Conservation (phyloP, 2,329 filamentous ascomycete species). For the Diaporthe australafricana region DNA sequence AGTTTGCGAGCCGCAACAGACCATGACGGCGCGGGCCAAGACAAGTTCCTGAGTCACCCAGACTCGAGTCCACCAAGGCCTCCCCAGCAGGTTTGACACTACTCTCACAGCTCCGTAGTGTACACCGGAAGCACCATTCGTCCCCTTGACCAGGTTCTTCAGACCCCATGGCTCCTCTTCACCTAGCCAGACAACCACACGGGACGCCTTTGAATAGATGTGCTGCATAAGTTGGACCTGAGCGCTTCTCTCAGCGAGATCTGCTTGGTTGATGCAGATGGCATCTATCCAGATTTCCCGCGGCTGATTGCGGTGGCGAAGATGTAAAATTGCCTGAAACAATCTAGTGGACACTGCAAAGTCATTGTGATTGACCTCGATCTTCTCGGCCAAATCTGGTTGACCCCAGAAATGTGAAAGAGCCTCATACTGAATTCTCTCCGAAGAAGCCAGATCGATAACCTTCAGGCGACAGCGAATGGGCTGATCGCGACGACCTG, state of each 20-base stretch:
- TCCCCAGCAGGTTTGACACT: neutral
- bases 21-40: too few species aligned
- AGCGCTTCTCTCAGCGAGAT: slow-evolving; percentile 1
- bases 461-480: neutral
- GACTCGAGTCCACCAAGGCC: neutral
- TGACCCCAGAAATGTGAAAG: neutral
- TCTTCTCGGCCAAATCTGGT: neutral
- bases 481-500: neutral
- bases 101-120: neutral
- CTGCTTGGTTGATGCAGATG: slow-evolving; percentile 13
- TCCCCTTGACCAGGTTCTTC: neutral
- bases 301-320: neutral
- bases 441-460: neutral
- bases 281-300: slow-evolving; percentile 16
- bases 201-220: neutral
- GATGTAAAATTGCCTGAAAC: neutral
- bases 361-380: neutral
- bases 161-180: neutral
- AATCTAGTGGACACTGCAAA: neutral
- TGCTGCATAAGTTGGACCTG: slow-evolving; percentile 8
- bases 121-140: neutral
- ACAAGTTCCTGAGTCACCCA: too few species aligned
- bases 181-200: slow-evolving; percentile 22
- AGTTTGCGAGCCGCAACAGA: too few species aligned
- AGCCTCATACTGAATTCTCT: neutral